phyloP scores from a whole-genome alignment of 768 basidiomycete species.

The Pleurotus cornucopiae region DNA sequence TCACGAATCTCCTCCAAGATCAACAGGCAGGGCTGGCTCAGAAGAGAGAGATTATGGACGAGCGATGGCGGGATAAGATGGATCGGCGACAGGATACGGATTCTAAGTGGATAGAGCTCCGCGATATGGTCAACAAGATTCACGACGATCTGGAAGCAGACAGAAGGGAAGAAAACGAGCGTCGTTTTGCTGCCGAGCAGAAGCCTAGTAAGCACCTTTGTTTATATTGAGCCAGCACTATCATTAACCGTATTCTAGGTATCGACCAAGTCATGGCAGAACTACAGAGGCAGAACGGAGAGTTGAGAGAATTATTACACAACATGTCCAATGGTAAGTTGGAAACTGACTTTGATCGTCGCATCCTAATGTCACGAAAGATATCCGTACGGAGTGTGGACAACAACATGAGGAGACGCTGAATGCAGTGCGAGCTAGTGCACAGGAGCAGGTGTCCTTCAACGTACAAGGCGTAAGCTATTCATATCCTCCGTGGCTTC shows the following conservation, averaged over 20 bases:
- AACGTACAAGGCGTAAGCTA: conserved; percentile 74
- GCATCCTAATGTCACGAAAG: conserved; percentile 29
- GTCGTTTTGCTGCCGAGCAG: conserved; percentile 43
- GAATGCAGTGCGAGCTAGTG: conserved; percentile 63
- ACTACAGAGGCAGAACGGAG: conserved; percentile 52
- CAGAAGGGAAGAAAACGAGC: conserved; percentile 47
- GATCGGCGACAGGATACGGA: conserved; percentile 57
- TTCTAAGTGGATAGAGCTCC: conserved; percentile 47
- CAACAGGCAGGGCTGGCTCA: conserved; percentile 55
- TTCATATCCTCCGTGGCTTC: not conserved
- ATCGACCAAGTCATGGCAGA: conserved; percentile 59
- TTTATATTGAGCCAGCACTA: not conserved
- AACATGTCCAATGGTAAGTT: conserved; percentile 55
- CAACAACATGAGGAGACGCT: conserved; percentile 68
- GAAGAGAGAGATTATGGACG: conserved; percentile 58
- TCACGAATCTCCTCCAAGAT: conserved; percentile 70
- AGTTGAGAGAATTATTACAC: conserved; percentile 53
- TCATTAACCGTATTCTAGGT: conserved; percentile 30
- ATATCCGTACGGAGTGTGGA: conserved; percentile 62
- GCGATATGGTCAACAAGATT: conserved; percentile 58
- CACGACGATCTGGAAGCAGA: conserved; percentile 52
- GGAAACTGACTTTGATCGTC: not conserved
- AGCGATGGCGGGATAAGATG: conserved; percentile 61
- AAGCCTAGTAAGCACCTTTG: conserved; percentile 47
- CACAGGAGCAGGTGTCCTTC: conserved; percentile 74